A percentile compares a stretch with the other conserved stretches of the same genome.
These are phyloP conservation scores for Aspergillus brasiliensis DNA, from an alignment of 2,329 filamentous ascomycete species.

Conservation along the genomic window DNA sequence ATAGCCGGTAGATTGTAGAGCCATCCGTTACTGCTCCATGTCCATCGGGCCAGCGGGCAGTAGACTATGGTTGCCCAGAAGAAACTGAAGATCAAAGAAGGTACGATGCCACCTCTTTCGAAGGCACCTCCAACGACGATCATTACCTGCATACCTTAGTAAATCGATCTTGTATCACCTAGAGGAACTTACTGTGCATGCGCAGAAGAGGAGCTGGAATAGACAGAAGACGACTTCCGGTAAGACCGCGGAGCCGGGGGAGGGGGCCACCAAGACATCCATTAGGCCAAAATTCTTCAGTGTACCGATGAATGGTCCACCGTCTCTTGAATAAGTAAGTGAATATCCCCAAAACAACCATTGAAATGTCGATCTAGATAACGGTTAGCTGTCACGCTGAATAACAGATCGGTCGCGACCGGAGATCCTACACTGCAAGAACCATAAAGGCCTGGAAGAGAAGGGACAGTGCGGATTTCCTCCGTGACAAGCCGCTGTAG, in stretches of 20 bases:
- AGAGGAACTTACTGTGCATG: constrained; percentile 36
- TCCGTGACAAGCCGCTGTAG: constrained; percentile 64
- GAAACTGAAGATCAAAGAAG: constrained; percentile 70
- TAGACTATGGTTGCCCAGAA: constrained; percentile 73
- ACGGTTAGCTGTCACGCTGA: not conserved
- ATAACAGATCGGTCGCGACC: not conserved
- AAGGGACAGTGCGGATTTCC: constrained; percentile 64
- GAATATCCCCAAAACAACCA: constrained; percentile 70
- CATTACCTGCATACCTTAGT: constrained; percentile 55
- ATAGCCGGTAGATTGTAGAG: constrained; percentile 68
- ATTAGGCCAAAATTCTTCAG: constrained; percentile 63
- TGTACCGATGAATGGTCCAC: constrained; percentile 64
- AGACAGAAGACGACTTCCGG: constrained; percentile 69
- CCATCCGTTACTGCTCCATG: constrained; percentile 75
- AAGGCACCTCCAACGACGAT: constrained; percentile 68
- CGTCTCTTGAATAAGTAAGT: constrained; percentile 62
- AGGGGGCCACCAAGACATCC: constrained; percentile 63
- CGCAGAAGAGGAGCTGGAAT: constrained; percentile 66
- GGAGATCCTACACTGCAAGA: constrained; percentile 50
- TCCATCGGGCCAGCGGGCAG: constrained; percentile 74
- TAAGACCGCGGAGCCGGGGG: constrained; percentile 57
- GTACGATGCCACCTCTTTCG: constrained; percentile 64
- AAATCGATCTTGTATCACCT: not conserved
- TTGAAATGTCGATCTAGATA: constrained; percentile 45
- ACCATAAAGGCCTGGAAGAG: constrained; percentile 66